Percentiles rank a stretch among this genome's conserved stretches.
These are phyloP conservation scores for Termitomyces sp. DNA, from an alignment of 768 basidiomycete genomes.

Conservation along the genomic window DNA sequence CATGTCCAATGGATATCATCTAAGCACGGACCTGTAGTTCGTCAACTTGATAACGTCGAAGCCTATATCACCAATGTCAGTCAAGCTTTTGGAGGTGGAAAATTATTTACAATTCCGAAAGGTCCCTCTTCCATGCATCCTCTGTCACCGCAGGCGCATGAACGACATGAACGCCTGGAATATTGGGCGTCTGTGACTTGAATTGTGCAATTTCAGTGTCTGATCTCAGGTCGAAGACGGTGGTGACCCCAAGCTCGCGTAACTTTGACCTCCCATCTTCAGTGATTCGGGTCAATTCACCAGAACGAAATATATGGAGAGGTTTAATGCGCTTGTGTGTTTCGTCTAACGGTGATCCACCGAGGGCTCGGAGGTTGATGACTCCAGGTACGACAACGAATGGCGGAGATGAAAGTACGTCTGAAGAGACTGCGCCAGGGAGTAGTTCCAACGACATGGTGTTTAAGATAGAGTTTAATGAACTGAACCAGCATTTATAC, in stretches of 20 bases:
- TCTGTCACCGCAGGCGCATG: constrained; percentile 22
- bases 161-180: constrained; percentile 28
- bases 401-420: constrained; percentile 14
- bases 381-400: constrained; percentile 35
- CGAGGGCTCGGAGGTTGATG: constrained; percentile 33
- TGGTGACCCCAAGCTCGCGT: constrained; percentile 26
- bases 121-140: constrained; percentile 21
- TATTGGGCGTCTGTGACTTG: constrained; percentile 20
- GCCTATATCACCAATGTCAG: background rate
- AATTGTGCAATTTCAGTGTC: constrained; percentile 29
- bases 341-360: constrained; percentile 16
- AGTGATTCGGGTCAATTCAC: constrained; percentile 31
- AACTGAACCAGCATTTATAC: background rate
- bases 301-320: constrained; percentile 32
- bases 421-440: background rate
- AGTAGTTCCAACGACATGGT: background rate
- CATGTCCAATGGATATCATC: background rate
- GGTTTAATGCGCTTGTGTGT: constrained; percentile 20
- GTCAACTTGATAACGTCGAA: background rate
- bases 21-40: background rate
- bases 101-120: constrained; percentile 17
- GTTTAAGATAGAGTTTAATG: too few relatives aligned
- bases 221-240: constrained; percentile 36
- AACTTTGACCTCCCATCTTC: constrained; percentile 28
- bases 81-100: background rate